Evolutionary conservation across 139 green algal genomes (phyloP), one percentile per base, ranked within the genome.

Genomic region (Closterium sp.): DNA sequence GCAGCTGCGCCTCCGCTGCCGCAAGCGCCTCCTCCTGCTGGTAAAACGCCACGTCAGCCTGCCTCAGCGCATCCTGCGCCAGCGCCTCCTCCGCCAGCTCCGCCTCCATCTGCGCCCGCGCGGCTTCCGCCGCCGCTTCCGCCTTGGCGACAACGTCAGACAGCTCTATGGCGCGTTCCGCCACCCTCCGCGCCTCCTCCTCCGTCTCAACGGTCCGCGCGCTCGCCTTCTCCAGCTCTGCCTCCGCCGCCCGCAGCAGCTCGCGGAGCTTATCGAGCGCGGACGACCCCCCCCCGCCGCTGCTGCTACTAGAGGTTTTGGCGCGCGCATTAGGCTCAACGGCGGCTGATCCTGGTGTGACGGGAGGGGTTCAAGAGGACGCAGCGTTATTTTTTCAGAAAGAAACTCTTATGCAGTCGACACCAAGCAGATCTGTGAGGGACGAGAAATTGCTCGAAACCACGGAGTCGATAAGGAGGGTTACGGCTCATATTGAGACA

Each of bases 121-220:
- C 36, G 3, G 83, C 43, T 84, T 88, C 81, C 34, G n/a, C 81
- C 32, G 33, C 25, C 0, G n/a, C 33, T 33, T 94, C 43, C 35
- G 81, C 84, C 7, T 90, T 36, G 28, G 31, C 38, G 33, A 34
- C 91, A 35, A 32, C 91, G 34, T 94, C 91, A 31, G 81, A 84
- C 23, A 94, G 38, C 25, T 35, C 32, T n/a, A 94, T 66, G 12
- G 91, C 88, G 21, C 31, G 19, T 84, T 94, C 91, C 36, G 91
- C 91, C n/a, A 93, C 83, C 8, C 34, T 36, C 23, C 93, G 91
- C 28, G 91, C 91, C 36, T 92, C 28, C n/a, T 88, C 33, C 32
- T 94, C 91, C 33, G 90, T 30, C 36, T 88, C 32, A 21, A 34
- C 38, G 34, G 88, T 93, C 21, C 35, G 55, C 35, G 88, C 30